Conservation (phyloP, 208 protist genomes). For the Naegleria gruberi region DNA sequence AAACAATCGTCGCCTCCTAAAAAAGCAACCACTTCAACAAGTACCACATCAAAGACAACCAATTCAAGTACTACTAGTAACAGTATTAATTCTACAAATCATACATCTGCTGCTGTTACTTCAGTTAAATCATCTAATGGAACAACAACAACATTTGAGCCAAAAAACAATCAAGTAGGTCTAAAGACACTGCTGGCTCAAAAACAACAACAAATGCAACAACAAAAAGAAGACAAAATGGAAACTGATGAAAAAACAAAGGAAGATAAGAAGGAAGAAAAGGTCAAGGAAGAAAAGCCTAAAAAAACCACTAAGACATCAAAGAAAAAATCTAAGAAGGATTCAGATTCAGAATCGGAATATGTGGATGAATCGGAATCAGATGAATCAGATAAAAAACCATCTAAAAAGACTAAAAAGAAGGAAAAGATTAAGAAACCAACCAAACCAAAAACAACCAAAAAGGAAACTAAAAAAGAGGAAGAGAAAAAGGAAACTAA, state of each 20-base stretch:
- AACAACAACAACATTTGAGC: neutral
- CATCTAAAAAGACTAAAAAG: neutral
- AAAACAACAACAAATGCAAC: neutral
- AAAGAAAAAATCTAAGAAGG: neutral
- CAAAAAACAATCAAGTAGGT: neutral
- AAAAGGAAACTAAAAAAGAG: neutral
- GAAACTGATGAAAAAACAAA: neutral
- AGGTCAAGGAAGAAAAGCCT: neutral
- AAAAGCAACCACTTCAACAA: neutral
- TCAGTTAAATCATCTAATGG: neutral
- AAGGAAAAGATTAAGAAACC: neutral
- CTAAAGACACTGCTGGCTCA: neutral
- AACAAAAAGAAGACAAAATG: too few species aligned
- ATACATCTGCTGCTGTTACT: neutral
- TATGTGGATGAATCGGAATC: neutral
- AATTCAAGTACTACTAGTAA: neutral
- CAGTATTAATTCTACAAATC: neutral
- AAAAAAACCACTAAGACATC: neutral
- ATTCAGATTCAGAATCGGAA: neutral
- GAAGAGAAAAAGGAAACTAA: neutral
- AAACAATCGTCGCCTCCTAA: neutral
- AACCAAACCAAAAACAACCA: neutral
- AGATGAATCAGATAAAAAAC: neutral
- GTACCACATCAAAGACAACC: neutral
- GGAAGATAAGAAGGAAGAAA: neutral